A percentile compares a stretch with the other conserved stretches of the same genome.
These are phyloP conservation scores for Ramaria sp. DNA, from an alignment of 768 basidiomycete genomes.

Conservation along the genomic window DNA sequence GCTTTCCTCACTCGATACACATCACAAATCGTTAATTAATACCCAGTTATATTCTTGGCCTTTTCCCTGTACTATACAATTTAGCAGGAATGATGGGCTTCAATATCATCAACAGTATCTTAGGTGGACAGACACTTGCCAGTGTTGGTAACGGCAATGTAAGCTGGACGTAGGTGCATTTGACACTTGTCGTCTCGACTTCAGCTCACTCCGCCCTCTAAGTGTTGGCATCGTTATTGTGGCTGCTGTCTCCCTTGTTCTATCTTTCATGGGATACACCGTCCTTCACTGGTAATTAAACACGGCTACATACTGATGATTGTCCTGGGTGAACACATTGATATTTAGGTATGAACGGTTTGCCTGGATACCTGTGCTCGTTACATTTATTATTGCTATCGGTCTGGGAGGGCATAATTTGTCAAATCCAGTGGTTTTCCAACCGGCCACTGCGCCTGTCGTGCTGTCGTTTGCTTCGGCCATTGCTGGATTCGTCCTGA, in stretches of 20 bases:
- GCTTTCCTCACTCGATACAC: constrained; percentile 18
- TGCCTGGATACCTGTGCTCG: constrained; percentile 69
- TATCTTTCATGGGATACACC: constrained; percentile 58
- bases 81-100: constrained; percentile 53
- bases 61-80: constrained; percentile 44
- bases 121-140: constrained; percentile 58
- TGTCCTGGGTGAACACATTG: not conserved
- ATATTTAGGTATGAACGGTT: constrained; percentile 56
- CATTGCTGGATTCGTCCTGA: constrained; percentile 63
- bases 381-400: constrained; percentile 59
- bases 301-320: not conserved
- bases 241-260: constrained; percentile 51
- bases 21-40: not conserved
- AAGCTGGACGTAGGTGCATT: constrained; percentile 35
- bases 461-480: constrained; percentile 60
- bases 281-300: constrained; percentile 43
- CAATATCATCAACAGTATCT: constrained; percentile 54
- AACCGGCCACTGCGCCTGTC: constrained; percentile 42
- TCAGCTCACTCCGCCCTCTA: not conserved
- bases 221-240: constrained; percentile 81
- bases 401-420: constrained; percentile 70
- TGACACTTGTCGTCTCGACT: not conserved
- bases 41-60: constrained; percentile 44
- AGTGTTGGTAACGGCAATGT: constrained; percentile 40
- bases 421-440: constrained; percentile 30